Evolutionary conservation across 768 basidiomycete species (phyloP), one percentile per base, ranked within the genome.

Genomic region (Chalciporus sphaerocephalus): DNA sequence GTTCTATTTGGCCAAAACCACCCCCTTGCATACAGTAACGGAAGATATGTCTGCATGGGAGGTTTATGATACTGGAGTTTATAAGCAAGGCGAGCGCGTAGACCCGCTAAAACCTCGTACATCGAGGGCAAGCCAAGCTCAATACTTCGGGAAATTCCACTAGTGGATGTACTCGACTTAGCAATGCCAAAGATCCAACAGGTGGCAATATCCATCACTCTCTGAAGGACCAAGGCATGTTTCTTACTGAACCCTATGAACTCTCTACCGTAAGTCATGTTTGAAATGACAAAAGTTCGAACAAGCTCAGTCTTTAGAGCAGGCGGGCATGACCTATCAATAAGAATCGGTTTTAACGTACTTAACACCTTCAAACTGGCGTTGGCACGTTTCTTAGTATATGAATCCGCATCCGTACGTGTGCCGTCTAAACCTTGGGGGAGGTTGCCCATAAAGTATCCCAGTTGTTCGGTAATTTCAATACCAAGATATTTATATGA

Each of bases 401-500:
- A 36, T n/a, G n/a, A n/a, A n/a, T n/a, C n/a, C n/a, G n/a, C n/a
- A n/a, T n/a, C n/a, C n/a, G n/a, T n/a, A n/a, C n/a, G n/a, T n/a
- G n/a, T n/a, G n/a, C n/a, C n/a, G 17, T 36, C 34, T 6, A 36
- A 9, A 9, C 20, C 34, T 5, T 36, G 18, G 6, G 17, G 17
- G 6, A 16, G 17, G 6, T 20, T 4, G 2, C 8, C 18, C 5
- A 16, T 20, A 1, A 18, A 36, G 2, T 18, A 3, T 9, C 17
- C 17, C 18, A 36, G 5, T 6, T 36, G 8, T 11, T 6, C 20
- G 17, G 18, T 16, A 16, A 36, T 36, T 18, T 36, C 34, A 2
- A 67, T 65, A 53, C 69, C 68, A 52, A 69, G 61, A 59, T 69
- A 69, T 60, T 65, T 68, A 42, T 64, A 69, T 45, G 57, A 50